phyloP scores from a whole-genome alignment of 495 filamentous ascomycete species.

The Pseudotulostoma volvatum region DNA sequence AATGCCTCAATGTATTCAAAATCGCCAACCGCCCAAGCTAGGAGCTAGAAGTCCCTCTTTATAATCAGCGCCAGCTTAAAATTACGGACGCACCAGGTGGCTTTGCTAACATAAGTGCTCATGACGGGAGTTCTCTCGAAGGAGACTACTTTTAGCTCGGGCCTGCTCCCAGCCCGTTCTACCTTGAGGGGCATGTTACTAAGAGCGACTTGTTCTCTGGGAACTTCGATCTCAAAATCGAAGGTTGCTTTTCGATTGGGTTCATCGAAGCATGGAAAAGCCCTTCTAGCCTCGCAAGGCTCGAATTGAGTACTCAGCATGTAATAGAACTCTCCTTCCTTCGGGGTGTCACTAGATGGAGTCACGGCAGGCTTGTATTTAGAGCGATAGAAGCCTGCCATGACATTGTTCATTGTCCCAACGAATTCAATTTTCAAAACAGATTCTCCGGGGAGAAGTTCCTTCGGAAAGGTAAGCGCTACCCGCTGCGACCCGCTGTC shows the following conservation, averaged over 20 bases:
- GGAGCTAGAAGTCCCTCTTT: conserved; percentile 31
- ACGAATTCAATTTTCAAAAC: conserved; percentile 53
- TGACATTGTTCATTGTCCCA: conserved; percentile 80
- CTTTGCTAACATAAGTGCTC: conserved; percentile 80
- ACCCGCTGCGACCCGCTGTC: conserved; percentile 67
- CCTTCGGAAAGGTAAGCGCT: conserved; percentile 51
- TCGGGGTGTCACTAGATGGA: conserved; percentile 53
- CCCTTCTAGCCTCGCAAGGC: conserved; percentile 81
- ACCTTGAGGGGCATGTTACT: conserved; percentile 86
- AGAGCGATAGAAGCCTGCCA: conserved; percentile 92
- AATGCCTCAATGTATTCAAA: conserved; percentile 90
- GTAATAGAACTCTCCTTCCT: conserved; percentile 64
- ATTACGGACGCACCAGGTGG: too few species aligned
- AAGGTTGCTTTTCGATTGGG: conserved; percentile 93
- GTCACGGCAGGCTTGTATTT: conserved; percentile 72
- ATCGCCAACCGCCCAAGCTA: conserved; percentile 93
- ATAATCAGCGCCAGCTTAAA: too few species aligned
- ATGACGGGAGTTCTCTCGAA: conserved; percentile 84
- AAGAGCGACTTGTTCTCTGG: conserved; percentile 68
- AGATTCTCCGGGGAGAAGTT: conserved; percentile 44
- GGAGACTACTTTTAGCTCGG: conserved; percentile 57
- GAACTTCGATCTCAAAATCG: conserved; percentile 81
- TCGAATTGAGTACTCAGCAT: conserved; percentile 98
- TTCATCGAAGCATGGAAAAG: conserved; percentile 96
- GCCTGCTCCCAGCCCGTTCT: conserved; percentile 37